A percentile compares a stretch with the other conserved stretches of the same genome.
phyloP scores from a whole-genome alignment of 2,329 filamentous ascomycete genomes.

The Sordariomycetes sp. region DNA sequence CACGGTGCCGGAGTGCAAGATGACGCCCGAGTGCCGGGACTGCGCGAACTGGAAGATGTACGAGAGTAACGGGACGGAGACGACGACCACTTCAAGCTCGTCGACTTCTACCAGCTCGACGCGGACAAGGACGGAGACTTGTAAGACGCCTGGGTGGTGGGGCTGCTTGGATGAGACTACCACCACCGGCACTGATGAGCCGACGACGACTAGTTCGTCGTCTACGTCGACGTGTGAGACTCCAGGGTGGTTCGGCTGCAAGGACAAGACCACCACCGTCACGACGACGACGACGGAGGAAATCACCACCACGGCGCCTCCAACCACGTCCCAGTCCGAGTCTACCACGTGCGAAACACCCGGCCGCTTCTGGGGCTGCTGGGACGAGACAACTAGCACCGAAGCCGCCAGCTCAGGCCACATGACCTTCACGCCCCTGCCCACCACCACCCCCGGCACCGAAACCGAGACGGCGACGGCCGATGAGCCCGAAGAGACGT shows the following conservation, averaged over 20 bases:
- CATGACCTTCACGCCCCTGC: conserved; percentile 13
- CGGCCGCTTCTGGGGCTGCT: conserved; percentile 34
- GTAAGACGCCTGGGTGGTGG: conserved; percentile 89
- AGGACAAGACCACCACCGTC: conserved; percentile 28
- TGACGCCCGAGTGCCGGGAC: conserved; percentile 72
- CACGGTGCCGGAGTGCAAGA: conserved; percentile 60
- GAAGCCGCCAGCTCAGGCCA: conserved; percentile 5
- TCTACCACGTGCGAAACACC: conserved; percentile 29
- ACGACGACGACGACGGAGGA: conserved; percentile 14
- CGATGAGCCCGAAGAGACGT: conserved; percentile 16
- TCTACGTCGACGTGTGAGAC: conserved; percentile 44
- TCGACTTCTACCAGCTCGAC: conserved; percentile 44
- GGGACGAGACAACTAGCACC: conserved; percentile 19
- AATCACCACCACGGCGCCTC: conserved; percentile 12
- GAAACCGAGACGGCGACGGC: conserved; percentile 11
- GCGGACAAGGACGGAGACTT: conserved; percentile 65
- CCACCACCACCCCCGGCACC: conserved; percentile 13
- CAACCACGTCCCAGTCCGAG: conserved; percentile 11
- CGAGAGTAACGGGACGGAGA: conserved; percentile 77
- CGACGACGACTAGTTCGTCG: conserved; percentile 26
- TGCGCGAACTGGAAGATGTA: conserved; percentile 93
- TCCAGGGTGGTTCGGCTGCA: conserved; percentile 56
- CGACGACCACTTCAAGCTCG: conserved; percentile 49
- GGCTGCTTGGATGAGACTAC: conserved; percentile 59
- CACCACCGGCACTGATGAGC: conserved; percentile 21